These are phyloP conservation scores for Tolypocladium pustulatum DNA, from an alignment of 2,329 filamentous ascomycete genomes.

Conservation along the genomic window DNA sequence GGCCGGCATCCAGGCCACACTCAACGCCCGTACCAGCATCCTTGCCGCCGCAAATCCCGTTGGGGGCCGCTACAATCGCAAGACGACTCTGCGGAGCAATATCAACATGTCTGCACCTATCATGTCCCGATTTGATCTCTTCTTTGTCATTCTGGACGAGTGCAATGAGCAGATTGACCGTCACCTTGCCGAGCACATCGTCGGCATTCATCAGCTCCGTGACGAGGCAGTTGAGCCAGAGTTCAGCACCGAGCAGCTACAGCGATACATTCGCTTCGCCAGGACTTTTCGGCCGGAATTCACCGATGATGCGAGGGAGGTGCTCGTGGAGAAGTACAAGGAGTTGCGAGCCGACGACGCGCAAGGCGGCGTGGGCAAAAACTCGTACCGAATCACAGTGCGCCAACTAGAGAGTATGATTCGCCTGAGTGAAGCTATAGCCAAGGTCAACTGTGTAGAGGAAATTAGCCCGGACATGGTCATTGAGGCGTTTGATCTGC, in stretches of 20 bases:
- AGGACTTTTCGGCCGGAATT: conserved; percentile 91
- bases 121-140: conserved; percentile 98
- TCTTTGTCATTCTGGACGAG: conserved; percentile 95
- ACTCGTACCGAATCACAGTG: conserved; percentile 95
- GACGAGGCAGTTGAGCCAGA: conserved; percentile 88
- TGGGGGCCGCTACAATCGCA: conserved; percentile 92
- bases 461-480: conserved; percentile 81
- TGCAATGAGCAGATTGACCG: conserved; percentile 88
- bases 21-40: conserved; percentile 92
- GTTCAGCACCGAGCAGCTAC: conserved; percentile 90
- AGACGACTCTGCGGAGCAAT: conserved; percentile 83
- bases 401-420: conserved; percentile 94
- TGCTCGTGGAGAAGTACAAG: conserved; percentile 89
- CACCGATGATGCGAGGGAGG: conserved; percentile 71
- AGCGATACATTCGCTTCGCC: conserved; percentile 95
- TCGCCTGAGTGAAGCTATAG: conserved; percentile 91
- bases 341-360: conserved; percentile 88
- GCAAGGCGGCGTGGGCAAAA: conserved; percentile 85
- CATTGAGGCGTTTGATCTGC: conserved; percentile 79
- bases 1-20: conserved; percentile 92
- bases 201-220: conserved; percentile 82
- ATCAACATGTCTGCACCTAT: conserved; percentile 99
- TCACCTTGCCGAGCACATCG: conserved; percentile 88
- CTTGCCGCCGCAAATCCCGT: conserved; percentile 94
- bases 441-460: conserved; percentile 92